These are phyloP conservation scores for Phytomonas sp. DNA, from an alignment of 208 protist genomes.

Conservation along the genomic window DNA sequence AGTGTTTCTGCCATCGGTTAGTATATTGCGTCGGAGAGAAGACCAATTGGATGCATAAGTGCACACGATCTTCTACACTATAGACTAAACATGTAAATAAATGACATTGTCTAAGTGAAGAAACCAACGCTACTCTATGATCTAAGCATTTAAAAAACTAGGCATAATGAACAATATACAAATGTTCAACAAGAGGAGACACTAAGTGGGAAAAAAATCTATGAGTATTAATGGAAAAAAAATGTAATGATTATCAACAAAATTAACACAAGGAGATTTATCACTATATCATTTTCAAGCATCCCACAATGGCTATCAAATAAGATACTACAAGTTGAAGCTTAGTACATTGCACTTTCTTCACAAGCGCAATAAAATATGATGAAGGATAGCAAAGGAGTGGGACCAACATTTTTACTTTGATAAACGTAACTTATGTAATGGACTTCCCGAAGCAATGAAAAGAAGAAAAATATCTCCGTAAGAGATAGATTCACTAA, in stretches of 20 bases:
- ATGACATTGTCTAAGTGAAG: background rate
- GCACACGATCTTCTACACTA: background rate
- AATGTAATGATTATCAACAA: background rate
- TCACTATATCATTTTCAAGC: background rate
- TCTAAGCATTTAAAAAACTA: background rate
- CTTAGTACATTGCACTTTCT: background rate
- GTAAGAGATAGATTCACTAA: background rate
- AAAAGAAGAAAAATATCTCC: background rate
- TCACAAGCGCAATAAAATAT: background rate
- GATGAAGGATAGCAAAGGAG: slow-evolving; percentile 2
- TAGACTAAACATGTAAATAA: background rate
- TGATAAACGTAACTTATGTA: background rate
- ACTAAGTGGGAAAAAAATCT: background rate
- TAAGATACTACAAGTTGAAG: background rate
- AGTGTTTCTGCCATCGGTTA: background rate
- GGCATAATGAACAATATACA: background rate
- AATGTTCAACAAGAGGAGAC: background rate
- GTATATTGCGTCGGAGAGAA: background rate
- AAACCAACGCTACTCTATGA: background rate
- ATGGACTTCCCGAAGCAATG: slow-evolving; percentile 6
- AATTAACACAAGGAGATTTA: background rate
- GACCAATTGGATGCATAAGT: background rate
- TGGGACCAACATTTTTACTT: background rate
- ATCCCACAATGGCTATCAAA: background rate
- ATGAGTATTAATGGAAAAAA: background rate